These are phyloP conservation scores for Malassezia brasiliensis DNA, from an alignment of 1,284 basidiomycete species.

Conservation along the genomic window DNA sequence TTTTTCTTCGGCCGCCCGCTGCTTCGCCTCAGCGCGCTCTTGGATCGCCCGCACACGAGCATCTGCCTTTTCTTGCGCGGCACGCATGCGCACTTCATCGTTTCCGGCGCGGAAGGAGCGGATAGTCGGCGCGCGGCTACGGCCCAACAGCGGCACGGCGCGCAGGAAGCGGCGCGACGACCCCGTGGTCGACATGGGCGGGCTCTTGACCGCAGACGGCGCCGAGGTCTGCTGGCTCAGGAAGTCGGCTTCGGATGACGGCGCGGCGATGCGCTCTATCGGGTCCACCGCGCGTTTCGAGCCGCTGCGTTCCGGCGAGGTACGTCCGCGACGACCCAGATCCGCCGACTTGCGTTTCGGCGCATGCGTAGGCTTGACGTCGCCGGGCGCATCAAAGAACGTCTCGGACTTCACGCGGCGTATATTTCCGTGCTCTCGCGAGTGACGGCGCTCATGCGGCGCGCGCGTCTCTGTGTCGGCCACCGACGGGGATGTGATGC, in stretches of 20 bases:
- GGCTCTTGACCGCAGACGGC: background rate
- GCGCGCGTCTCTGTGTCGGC: too few relatives aligned
- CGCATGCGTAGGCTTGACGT: background rate
- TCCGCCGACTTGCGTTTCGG: background rate
- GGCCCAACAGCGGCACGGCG: background rate
- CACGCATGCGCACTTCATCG: background rate
- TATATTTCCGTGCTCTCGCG: too few relatives aligned
- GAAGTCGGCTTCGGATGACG: too few relatives aligned
- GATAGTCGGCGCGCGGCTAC: background rate
- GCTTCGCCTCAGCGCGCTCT: background rate
- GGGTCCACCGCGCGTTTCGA: background rate
- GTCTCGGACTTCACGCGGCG: background rate
- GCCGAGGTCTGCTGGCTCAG: background rate
- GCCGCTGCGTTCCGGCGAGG: background rate
- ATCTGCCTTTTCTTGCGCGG: background rate
- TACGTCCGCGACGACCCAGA: background rate
- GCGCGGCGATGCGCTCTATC: background rate
- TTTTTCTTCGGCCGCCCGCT: background rate
- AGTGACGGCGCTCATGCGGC: too few relatives aligned
- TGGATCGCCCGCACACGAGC: background rate
- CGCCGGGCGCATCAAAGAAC: background rate
- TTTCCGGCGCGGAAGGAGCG: background rate
- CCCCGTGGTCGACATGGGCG: background rate
- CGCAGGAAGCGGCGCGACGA: background rate
- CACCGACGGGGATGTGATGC: too few relatives aligned